phyloP scores from a whole-genome alignment of 2,329 filamentous ascomycete genomes.

The Neonectria faginata region DNA sequence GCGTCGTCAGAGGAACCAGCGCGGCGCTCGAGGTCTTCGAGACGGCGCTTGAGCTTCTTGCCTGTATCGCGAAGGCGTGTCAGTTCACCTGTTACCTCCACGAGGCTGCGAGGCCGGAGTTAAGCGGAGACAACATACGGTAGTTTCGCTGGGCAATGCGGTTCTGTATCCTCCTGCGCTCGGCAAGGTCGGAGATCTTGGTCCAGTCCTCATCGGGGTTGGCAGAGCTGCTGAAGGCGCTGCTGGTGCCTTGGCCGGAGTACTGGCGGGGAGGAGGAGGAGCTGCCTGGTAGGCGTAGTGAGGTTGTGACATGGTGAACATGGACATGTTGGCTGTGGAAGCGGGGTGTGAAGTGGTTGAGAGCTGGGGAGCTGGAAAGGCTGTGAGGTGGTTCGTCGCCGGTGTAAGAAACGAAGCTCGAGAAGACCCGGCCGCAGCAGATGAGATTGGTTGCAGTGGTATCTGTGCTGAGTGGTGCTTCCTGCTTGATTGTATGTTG shows the following conservation, averaged over 20 bases:
- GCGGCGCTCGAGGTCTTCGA: constrained; percentile 86
- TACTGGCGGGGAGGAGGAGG: constrained; percentile 71
- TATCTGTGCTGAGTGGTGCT: constrained; percentile 18
- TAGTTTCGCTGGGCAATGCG: constrained; percentile 98
- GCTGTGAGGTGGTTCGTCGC: constrained; percentile 22
- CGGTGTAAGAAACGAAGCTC: constrained; percentile 32
- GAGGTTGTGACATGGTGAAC: constrained; percentile 51
- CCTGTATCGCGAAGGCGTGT: constrained; percentile 60
- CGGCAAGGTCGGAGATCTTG: constrained; percentile 96
- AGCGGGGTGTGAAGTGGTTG: constrained; percentile 20
- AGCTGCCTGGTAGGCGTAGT: constrained; percentile 49
- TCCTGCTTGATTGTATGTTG: constrained; percentile 9
- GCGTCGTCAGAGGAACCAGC: constrained; percentile 69
- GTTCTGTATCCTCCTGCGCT: constrained; percentile 95
- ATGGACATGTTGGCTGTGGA: constrained; percentile 48
- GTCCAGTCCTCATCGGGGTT: constrained; percentile 99
- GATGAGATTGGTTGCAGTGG: background rate
- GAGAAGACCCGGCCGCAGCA: constrained; percentile 30
- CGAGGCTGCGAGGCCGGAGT: constrained; percentile 2
- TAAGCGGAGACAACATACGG: constrained; percentile 68
- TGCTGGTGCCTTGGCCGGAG: constrained; percentile 82
- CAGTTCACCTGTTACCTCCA: constrained; percentile 23
- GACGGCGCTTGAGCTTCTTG: constrained; percentile 92
- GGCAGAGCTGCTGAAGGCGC: constrained; percentile 92
- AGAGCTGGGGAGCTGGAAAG: constrained; percentile 18